Conservation (phyloP, 805 yeast genomes). For the Saccharomycopsis lassenensis region DNA sequence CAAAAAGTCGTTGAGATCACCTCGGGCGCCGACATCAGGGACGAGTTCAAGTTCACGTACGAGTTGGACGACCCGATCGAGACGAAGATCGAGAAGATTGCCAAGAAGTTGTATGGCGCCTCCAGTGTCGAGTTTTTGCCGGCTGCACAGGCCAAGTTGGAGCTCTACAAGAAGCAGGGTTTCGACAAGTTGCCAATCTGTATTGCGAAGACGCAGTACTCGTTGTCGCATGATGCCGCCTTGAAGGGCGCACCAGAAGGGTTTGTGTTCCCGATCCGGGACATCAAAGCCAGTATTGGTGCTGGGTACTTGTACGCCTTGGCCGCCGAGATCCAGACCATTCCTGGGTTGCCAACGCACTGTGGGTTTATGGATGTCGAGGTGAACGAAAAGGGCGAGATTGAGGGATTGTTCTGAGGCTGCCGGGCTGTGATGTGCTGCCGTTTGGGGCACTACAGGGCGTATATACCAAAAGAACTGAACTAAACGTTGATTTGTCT, state of each 20-base stretch:
- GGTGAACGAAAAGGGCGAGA: constrained; percentile 68
- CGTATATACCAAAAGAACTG: no score
- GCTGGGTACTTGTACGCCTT: constrained; percentile 79
- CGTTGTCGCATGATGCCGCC: constrained; percentile 71
- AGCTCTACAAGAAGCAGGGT: constrained; percentile 60
- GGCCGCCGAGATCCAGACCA: constrained; percentile 80
- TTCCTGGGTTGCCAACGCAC: constrained; percentile 79
- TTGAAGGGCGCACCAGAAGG: constrained; percentile 79
- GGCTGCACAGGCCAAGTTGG: constrained; percentile 60
- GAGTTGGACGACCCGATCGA: constrained; percentile 53
- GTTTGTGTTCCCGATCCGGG: constrained; percentile 72
- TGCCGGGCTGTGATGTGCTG: no score
- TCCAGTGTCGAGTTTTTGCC: constrained; percentile 57
- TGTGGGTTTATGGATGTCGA: constrained; percentile 84
- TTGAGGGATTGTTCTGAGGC: constrained; percentile 66
- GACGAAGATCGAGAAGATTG: constrained; percentile 56
- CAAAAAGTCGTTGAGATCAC: constrained; percentile 44
- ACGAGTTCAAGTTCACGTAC: constrained; percentile 44
- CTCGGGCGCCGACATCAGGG: constrained; percentile 31
- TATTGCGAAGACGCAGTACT: constrained; percentile 79
- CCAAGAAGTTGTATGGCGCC: constrained; percentile 72
- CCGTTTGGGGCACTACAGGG: no score
- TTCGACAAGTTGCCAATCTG: constrained; percentile 71
- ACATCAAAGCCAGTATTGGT: constrained; percentile 66
- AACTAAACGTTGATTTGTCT: no score